Evolutionary conservation across 345 rosid species (phyloP).

Genomic region (Melaleuca alternifolia): DNA sequence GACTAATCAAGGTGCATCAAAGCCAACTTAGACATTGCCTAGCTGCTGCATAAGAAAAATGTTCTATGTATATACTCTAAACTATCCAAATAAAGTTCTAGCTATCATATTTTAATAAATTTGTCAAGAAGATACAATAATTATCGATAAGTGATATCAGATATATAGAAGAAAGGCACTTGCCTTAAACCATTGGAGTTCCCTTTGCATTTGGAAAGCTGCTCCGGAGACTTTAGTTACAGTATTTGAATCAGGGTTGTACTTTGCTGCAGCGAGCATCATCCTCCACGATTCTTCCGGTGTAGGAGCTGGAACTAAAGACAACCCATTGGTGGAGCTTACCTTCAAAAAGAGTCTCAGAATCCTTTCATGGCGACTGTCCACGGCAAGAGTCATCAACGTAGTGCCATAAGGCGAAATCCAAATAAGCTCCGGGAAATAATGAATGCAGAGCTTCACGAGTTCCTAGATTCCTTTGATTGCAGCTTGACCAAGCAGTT

Average conservation of each 20-base stretch:
- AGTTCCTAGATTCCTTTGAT: background rate
- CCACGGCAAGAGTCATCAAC: background rate
- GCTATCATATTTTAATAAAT: background rate
- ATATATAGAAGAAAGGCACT: background rate
- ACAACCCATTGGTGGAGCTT: background rate
- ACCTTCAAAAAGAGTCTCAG: background rate
- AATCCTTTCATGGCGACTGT: background rate
- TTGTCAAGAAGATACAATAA: background rate
- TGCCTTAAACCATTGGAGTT: background rate
- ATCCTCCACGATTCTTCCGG: no score
- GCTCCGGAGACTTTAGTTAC: background rate
- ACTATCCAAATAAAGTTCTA: background rate
- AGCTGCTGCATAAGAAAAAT: background rate
- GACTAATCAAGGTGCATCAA: background rate
- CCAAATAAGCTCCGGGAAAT: background rate
- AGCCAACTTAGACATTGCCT: background rate
- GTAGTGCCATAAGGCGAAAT: background rate
- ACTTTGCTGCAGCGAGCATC: background rate
- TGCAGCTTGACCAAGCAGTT: background rate
- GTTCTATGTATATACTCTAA: background rate
- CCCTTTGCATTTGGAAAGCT: constrained; percentile 2
- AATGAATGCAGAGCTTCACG: background rate
- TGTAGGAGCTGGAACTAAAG: background rate
- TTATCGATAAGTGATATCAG: background rate
- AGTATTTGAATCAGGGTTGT: background rate